A percentile compares a stretch with the other conserved stretches of the same genome.
phyloP scores from a whole-genome alignment of 2,329 filamentous ascomycete genomes.

The Pseudogymnoascus sp. region DNA sequence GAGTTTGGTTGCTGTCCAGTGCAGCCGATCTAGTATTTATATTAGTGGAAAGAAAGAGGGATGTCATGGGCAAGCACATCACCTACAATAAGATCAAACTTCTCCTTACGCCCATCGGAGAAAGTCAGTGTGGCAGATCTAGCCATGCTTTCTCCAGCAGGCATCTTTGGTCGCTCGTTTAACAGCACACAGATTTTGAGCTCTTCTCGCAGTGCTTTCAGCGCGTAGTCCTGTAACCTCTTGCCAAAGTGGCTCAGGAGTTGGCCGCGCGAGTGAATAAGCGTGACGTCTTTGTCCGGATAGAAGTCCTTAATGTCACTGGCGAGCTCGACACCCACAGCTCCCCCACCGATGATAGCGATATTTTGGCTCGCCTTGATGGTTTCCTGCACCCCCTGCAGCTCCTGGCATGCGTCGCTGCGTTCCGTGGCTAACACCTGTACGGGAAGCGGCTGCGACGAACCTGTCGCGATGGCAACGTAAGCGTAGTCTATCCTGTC shows the following conservation, averaged over 20 bases:
- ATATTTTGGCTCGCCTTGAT: slow-evolving; percentile 25
- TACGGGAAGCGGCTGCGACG: slow-evolving; percentile 27
- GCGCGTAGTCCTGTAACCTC: slow-evolving; percentile 32
- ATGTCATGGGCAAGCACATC: slow-evolving; percentile 9
- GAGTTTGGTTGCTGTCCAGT: slow-evolving; percentile 41
- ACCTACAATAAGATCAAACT: slow-evolving; percentile 36
- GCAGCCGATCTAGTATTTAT: slow-evolving; percentile 34
- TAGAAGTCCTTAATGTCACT: slow-evolving; percentile 41
- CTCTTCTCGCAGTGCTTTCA: slow-evolving; percentile 26
- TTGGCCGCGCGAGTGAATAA: slow-evolving; percentile 39
- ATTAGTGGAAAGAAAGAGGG: neutral
- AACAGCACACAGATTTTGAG: slow-evolving; percentile 35
- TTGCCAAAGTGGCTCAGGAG: slow-evolving; percentile 37
- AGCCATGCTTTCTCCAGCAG: slow-evolving; percentile 12
- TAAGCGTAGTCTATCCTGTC: slow-evolving; percentile 34
- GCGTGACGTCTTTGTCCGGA: slow-evolving; percentile 38
- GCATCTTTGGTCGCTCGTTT: slow-evolving; percentile 27
- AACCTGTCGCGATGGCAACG: slow-evolving; percentile 38
- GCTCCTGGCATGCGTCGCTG: slow-evolving; percentile 24
- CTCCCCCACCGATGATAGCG: slow-evolving; percentile 38
- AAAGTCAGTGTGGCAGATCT: slow-evolving; percentile 24
- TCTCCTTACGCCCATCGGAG: slow-evolving; percentile 25
- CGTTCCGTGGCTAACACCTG: slow-evolving; percentile 27
- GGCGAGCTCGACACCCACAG: slow-evolving; percentile 43
- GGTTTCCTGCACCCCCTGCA: slow-evolving; percentile 27